Conservation (phyloP, 2,329 filamentous ascomycete genomes). For the Xylaria sp. region DNA sequence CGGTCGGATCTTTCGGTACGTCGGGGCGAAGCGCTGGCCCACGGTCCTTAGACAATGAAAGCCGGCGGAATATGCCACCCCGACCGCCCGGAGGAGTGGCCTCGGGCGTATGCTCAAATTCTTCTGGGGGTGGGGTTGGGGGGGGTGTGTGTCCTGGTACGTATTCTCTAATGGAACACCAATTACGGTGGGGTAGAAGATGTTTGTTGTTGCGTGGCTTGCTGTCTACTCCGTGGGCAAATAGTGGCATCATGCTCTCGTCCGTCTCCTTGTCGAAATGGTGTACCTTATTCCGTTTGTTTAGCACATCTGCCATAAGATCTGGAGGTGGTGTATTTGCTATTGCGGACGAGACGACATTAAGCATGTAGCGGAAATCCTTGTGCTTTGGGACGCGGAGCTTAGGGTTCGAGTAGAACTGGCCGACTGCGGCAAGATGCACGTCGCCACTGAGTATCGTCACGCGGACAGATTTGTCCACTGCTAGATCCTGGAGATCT, state of each 20-base stretch:
- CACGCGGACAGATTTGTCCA: slow-evolving; percentile 87
- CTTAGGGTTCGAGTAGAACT: slow-evolving; percentile 93
- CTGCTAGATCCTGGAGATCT: slow-evolving; percentile 90
- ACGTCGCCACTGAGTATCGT: slow-evolving; percentile 95
- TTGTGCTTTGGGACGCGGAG: slow-evolving; percentile 80
- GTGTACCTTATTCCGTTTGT: slow-evolving; percentile 86
- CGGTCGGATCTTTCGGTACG: slow-evolving; percentile 44
- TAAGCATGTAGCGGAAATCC: slow-evolving; percentile 96
- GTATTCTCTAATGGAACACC: slow-evolving; percentile 91
- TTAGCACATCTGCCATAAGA: slow-evolving; percentile 86
- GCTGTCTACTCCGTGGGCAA: slow-evolving; percentile 85
- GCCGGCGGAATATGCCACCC: slow-evolving; percentile 52
- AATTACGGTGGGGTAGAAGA: slow-evolving; percentile 88
- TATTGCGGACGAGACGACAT: slow-evolving; percentile 92
- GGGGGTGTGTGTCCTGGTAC: slow-evolving; percentile 77
- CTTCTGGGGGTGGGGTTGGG: slow-evolving; percentile 64
- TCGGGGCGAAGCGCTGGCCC: slow-evolving; percentile 47
- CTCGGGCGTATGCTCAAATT: slow-evolving; percentile 48
- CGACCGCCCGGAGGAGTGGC: slow-evolving; percentile 44
- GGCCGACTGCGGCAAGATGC: slow-evolving; percentile 87
- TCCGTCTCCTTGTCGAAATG: slow-evolving; percentile 79
- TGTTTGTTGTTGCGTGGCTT: slow-evolving; percentile 90
- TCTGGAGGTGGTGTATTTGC: slow-evolving; percentile 90
- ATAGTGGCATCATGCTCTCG: slow-evolving; percentile 95
- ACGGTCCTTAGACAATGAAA: slow-evolving; percentile 49